Conservation (phyloP, 805 yeast genomes). For the Candida corydali region DNA sequence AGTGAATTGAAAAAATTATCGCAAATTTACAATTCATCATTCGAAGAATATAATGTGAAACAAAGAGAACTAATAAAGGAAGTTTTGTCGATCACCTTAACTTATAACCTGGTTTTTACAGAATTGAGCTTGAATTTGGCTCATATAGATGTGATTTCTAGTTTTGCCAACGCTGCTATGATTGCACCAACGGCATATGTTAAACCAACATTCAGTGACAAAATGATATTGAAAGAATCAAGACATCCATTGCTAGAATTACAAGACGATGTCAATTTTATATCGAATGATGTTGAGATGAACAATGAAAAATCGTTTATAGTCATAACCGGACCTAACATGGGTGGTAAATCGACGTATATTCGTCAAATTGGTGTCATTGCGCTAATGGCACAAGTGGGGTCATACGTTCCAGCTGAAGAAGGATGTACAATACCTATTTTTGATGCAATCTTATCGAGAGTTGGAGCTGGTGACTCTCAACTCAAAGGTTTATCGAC, state of each 20-base stretch:
- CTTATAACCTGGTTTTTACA: slow-evolving; percentile 77
- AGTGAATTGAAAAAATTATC: slow-evolving; percentile 56
- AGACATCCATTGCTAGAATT: slow-evolving; percentile 94
- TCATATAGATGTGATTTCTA: slow-evolving; percentile 73
- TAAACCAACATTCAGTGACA: slow-evolving; percentile 52
- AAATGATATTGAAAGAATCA: slow-evolving; percentile 56
- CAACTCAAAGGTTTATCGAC: slow-evolving; percentile 96
- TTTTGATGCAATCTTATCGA: slow-evolving; percentile 87
- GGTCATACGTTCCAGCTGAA: slow-evolving; percentile 76
- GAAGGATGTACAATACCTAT: slow-evolving; percentile 69
- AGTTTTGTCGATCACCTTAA: slow-evolving; percentile 72
- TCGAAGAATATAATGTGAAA: slow-evolving; percentile 64
- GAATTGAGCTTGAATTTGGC: slow-evolving; percentile 62
- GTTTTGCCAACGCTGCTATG: slow-evolving; percentile 81
- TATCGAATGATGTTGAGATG: slow-evolving; percentile 82
- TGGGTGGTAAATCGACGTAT: slow-evolving; percentile 97
- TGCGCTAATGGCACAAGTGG: slow-evolving; percentile 82
- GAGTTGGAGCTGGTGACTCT: slow-evolving; percentile 99
- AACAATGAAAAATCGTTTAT: slow-evolving; percentile 44
- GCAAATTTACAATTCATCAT: slow-evolving; percentile 52
- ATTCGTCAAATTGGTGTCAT: slow-evolving; percentile 87
- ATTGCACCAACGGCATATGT: slow-evolving; percentile 77
- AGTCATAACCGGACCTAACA: slow-evolving; percentile 92
- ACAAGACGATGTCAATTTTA: slow-evolving; percentile 86
- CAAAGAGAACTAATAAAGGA: slow-evolving; percentile 80